Evolutionary conservation across 371 early-diverging fungal genomes (phyloP).

Genomic region (Mucor circinelloides): DNA sequence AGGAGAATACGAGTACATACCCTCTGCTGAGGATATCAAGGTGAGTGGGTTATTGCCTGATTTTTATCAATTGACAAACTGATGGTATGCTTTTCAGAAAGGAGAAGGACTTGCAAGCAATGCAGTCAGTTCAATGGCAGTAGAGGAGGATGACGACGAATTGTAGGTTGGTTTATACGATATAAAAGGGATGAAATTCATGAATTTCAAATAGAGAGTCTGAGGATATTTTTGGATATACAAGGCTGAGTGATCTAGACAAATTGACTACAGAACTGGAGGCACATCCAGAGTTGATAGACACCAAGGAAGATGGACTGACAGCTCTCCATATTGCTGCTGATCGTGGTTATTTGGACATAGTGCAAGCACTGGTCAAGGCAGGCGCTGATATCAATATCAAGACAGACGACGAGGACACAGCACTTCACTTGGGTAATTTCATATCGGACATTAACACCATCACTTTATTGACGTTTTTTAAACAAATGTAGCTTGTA

Average conservation of each 20-base stretch:
- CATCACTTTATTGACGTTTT: background rate
- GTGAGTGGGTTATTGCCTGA: background rate
- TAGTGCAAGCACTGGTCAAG: constrained; percentile 29
- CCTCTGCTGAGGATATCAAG: constrained; percentile 18
- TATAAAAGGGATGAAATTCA: background rate
- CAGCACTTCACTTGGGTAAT: constrained; percentile 49
- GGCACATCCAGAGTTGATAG: constrained; percentile 8
- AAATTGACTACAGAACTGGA: constrained; percentile 11
- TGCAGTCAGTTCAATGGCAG: constrained; percentile 36
- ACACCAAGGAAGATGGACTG: constrained; percentile 37
- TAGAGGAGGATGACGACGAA: constrained; percentile 12
- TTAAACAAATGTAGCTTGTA: constrained; percentile 34
- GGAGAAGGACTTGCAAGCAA: constrained; percentile 11
- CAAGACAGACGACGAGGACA: constrained; percentile 39
- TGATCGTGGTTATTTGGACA: constrained; percentile 43
- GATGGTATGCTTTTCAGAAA: background rate
- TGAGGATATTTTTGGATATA: constrained; percentile 39
- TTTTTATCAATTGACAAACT: background rate
- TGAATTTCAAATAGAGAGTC: constrained; percentile 18
- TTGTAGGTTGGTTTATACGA: background rate
- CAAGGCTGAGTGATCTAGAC: constrained; percentile 27
- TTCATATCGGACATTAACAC: background rate
- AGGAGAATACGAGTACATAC: constrained; percentile 38
- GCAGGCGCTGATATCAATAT: constrained; percentile 44
- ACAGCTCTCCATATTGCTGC: constrained; percentile 49